Evolutionary conservation across 257 asterid genomes (phyloP), one percentile per base, ranked within the genome.

Genomic region (Gentiana macrophylla): DNA sequence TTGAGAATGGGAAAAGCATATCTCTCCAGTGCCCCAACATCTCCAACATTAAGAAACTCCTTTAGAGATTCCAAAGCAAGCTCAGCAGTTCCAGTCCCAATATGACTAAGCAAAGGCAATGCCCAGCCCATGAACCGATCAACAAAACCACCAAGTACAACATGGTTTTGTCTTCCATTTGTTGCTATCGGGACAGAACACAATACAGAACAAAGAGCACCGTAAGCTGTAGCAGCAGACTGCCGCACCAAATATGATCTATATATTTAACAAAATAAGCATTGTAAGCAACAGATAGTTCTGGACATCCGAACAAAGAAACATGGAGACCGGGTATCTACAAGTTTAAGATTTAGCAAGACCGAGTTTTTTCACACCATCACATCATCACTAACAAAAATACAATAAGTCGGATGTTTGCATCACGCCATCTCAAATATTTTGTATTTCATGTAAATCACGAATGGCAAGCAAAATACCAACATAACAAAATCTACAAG

Each of bases 91-190:
- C 75, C 90, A 66, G 72, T 81, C 58, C 73, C 78, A 53, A 72
- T 65, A 53, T 78, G 79, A 49, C 79, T 75, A 60, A 85, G 74
- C 60, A 81, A 77, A 8, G 93, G 94, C 69, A 92, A 66, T 13
- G 98, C 86, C 98, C 98, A 92, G 61, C 88, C 89, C 74, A 87
- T 73, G 77, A 87, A 91, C 72, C 83, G 80, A 64, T 91, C 98
- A 56, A 88, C 72, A 71, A 81, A 77, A 74, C 82, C 72, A 50
- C 83, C 78, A 63, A 83, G 83, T 59, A 91, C 61, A 34, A 62
- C 85, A 70, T 79, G 83, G 77, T 75, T 87, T 79, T 87, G 96
- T 79, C 95, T 91, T 72, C 94, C 96, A 69, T 77, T 85, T 58
- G 96, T 66, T 69, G 86, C 68, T 52, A 76, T 66, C 37, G 80